Evolutionary conservation across 345 rosid species (phyloP).

Genomic region (Luvunga scandens): DNA sequence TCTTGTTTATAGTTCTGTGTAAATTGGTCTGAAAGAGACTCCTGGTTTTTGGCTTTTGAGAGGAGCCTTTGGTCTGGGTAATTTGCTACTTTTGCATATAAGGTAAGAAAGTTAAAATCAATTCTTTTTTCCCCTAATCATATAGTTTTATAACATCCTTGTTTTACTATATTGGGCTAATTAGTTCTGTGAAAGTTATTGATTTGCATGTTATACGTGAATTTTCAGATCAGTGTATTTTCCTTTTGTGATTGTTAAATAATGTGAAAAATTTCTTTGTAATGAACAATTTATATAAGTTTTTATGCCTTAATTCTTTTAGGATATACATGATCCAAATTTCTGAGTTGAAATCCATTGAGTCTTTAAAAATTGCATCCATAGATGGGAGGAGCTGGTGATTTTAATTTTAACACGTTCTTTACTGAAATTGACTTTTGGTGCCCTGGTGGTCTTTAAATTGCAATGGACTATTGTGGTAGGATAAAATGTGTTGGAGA

Average conservation of each 20-base stretch:
- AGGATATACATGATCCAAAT: not conserved
- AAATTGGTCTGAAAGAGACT: not conserved
- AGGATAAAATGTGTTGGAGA: not conserved
- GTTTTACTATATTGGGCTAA: not conserved
- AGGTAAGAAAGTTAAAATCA: slow-evolving; percentile 37
- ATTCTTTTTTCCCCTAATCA: not conserved
- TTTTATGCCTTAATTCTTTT: not conserved
- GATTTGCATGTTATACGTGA: not conserved
- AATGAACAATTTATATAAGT: not conserved
- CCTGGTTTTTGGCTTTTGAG: not conserved
- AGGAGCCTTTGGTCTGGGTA: not conserved
- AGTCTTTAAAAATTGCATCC: not conserved
- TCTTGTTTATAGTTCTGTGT: slow-evolving; percentile 1
- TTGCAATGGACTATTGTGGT: not conserved
- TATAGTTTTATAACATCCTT: not conserved
- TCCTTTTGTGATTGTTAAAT: not conserved
- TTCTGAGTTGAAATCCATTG: not conserved
- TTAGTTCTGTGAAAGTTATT: not conserved
- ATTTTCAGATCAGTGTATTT: not conserved
- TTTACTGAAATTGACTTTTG: not conserved
- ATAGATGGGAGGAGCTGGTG: not conserved
- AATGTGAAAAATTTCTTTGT: not conserved
- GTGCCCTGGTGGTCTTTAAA: not conserved
- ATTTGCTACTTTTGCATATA: slow-evolving; percentile 17
- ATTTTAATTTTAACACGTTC: not conserved